Evolutionary conservation across 805 yeast genomes (phyloP), one percentile per base, ranked within the genome.

Genomic region (Wickerhamiella australiensis): DNA sequence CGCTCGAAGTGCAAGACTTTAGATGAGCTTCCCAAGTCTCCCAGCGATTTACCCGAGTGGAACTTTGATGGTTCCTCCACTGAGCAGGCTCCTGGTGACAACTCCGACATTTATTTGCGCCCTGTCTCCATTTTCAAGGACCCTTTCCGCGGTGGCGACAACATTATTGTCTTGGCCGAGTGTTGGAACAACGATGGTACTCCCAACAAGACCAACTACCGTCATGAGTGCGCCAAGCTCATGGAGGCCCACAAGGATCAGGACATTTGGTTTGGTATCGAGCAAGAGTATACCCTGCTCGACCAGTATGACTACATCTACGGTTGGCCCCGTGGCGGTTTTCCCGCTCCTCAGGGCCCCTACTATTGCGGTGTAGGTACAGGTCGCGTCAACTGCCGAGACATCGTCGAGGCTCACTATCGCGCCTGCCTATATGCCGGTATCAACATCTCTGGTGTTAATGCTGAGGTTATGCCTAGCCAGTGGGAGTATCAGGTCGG

Each of bases 401-500:
- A 92, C 68, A 87, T 90, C 51, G 87, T 92, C 61, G 98, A 90
- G 77, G 97, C 98, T 53, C 98, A 90, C 76, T 92, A 92, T 83
- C 82, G 92, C 69, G 98, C 98, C 55, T 88, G 96, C 75, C 75
- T 90, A 57, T 82, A 85, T 67, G 82, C 97, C 57, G 97, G 97
- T 65, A 69, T 90, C 61, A 73, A 76, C 66, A 81, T 90, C 59
- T 82, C 95, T 49, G 98, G 98, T 75, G 88, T 92, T 69, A 90
- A 92, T 70, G 98, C 97, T 61, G 98, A 90, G 77, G 98, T 90
- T 57, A 92, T 90, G 97, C 98, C 98, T 53, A 87, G 96, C 54
- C 98, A 90, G 77, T 90, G 98, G 98, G 98, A 90, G 76, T 90
- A 85, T 85, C 98, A 90, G 77, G 97, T 90, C 59, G 98, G 98